A percentile compares a stretch with the other conserved stretches of the same genome.
Evolutionary conservation across 2,329 filamentous ascomycete species (phyloP).

Genomic region (Neoarthrinium moseri): DNA sequence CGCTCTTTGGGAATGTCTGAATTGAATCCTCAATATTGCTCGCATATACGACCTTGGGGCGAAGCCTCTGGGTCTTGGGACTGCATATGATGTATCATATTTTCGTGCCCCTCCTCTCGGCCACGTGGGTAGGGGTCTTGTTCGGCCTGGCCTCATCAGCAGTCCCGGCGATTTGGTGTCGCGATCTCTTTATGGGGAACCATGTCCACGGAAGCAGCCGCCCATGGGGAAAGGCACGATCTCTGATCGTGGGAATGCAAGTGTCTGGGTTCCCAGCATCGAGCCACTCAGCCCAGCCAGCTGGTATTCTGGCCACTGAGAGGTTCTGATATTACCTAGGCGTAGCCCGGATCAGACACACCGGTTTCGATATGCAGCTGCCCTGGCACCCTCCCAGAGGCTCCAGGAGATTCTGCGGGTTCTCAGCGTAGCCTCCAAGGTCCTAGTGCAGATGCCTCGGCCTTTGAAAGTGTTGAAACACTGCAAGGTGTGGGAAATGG

Average conservation of each 20-base stretch:
- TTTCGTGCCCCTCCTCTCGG: not conserved
- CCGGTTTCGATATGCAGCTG: not conserved
- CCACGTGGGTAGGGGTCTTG: conserved; percentile 5
- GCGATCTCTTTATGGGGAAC: not conserved
- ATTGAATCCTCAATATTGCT: not conserved
- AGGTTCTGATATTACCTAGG: not conserved
- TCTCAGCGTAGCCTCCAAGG: not conserved
- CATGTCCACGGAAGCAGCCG: conserved; percentile 1
- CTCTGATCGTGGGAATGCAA: not conserved
- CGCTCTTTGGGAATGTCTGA: not conserved
- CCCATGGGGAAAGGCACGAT: not conserved
- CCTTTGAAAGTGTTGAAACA: not conserved
- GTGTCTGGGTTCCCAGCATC: not conserved
- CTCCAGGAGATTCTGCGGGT: not conserved
- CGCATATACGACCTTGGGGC: not conserved
- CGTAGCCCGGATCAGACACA: not conserved
- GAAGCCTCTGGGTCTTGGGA: not conserved
- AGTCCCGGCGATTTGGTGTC: conserved; percentile 1
- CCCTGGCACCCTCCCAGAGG: not conserved
- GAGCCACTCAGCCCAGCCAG: no score
- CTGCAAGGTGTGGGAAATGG: not conserved
- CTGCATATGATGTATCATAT: conserved; percentile 7
- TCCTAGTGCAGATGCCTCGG: not conserved
- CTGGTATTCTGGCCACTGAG: not conserved
- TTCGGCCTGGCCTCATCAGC: not conserved